These are phyloP conservation scores for Craterostigma plantagineum DNA, from an alignment of 257 asterid species.

Conservation along the genomic window DNA sequence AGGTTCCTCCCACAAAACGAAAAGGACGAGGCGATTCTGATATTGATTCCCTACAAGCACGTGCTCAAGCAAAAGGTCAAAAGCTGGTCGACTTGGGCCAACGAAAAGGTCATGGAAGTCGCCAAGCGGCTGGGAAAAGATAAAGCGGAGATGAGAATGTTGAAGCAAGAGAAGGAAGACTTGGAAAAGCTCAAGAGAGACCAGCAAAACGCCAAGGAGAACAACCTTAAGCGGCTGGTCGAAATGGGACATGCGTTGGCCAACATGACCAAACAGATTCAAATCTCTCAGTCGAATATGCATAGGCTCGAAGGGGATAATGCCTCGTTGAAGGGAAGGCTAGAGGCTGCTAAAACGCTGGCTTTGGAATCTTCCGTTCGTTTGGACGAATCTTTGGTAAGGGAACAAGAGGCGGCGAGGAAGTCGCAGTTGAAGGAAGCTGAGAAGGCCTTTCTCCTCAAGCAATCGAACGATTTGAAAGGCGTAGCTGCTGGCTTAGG, in stretches of 20 bases:
- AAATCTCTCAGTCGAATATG: conserved; percentile 19
- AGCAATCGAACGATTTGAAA: conserved; percentile 21
- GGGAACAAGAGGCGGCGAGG: conserved; percentile 38
- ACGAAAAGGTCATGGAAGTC: conserved; percentile 60
- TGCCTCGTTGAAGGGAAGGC: conserved; percentile 16
- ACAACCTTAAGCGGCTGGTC: conserved; percentile 27
- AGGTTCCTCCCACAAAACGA: conserved; percentile 30
- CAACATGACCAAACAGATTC: conserved; percentile 28
- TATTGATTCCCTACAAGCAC: conserved; percentile 21
- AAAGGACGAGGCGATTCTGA: conserved; percentile 27
- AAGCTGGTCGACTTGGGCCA: conserved; percentile 58
- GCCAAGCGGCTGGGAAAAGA: conserved; percentile 48
- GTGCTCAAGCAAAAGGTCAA: conserved; percentile 29
- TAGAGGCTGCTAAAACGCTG: conserved; percentile 27
- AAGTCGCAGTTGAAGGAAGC: conserved; percentile 22
- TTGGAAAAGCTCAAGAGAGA: conserved; percentile 35
- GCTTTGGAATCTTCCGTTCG: conserved; percentile 13
- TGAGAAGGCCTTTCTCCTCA: conserved; percentile 23
- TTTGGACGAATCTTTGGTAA: conserved; percentile 23
- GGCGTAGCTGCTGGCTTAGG: conserved; percentile 12
- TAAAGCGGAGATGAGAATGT: conserved; percentile 37
- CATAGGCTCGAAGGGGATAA: conserved; percentile 33
- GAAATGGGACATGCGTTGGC: conserved; percentile 53
- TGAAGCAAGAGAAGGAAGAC: conserved; percentile 62
- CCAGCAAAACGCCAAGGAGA: conserved; percentile 41